A percentile compares a stretch with the other conserved stretches of the same genome.
Evolutionary conservation across 75 land plant genomes (phyloP).

Genomic region (Sequoia sempervirens): DNA sequence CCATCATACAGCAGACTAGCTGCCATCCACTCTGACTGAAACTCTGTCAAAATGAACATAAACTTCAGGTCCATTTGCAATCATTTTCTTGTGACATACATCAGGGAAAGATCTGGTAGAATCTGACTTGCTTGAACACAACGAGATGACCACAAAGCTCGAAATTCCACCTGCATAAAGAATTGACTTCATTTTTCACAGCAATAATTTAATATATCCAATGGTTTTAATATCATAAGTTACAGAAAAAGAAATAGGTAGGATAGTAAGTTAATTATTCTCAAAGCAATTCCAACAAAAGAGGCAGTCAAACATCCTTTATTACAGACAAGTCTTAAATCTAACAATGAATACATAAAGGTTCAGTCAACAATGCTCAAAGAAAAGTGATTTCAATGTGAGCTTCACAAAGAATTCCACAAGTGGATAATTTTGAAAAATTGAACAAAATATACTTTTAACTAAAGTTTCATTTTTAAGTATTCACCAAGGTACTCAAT

Average conservation of each 20-base stretch:
- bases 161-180: conserved; percentile 63
- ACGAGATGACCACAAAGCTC: conserved; percentile 30
- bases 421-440: not conserved
- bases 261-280: not conserved
- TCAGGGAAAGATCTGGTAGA: conserved; percentile 55
- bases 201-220: not conserved
- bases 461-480: not conserved
- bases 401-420: not conserved
- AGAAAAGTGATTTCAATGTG: not conserved
- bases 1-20: not conserved
- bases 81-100: conserved; percentile 29
- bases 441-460: not conserved
- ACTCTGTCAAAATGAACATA: not conserved
- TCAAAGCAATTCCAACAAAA: not conserved
- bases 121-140: conserved; percentile 46
- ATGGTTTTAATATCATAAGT: not conserved
- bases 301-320: no score
- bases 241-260: not conserved
- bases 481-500: not conserved
- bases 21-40: not conserved
- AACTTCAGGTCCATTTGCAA: not conserved
- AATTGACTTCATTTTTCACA: not conserved
- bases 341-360: not conserved
- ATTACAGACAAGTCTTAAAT: not conserved
- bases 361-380: not conserved